phyloP scores from a whole-genome alignment of 306 rosid genomes.

The Ormosia emarginata region DNA sequence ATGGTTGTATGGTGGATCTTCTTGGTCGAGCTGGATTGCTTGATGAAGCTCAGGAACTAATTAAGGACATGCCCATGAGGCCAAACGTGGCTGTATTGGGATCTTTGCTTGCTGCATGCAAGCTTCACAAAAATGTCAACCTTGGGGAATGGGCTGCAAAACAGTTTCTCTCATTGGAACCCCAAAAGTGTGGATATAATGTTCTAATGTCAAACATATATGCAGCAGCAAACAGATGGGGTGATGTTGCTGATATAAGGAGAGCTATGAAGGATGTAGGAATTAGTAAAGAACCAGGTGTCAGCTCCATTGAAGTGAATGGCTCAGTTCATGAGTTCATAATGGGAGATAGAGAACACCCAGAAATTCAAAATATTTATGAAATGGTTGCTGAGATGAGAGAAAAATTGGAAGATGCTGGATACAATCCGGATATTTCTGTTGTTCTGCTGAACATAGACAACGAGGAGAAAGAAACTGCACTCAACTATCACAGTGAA shows the following conservation, averaged over 20 bases:
- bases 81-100: conserved; percentile 58
- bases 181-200: conserved; percentile 46
- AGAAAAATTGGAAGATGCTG: conserved; percentile 46
- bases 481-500: conserved; percentile 57
- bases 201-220: conserved; percentile 69
- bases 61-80: conserved; percentile 52
- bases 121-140: conserved; percentile 37
- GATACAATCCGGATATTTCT: conserved; percentile 49
- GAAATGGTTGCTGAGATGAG: conserved; percentile 55
- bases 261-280: conserved; percentile 43
- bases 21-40: conserved; percentile 62
- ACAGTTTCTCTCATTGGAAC: conserved; percentile 53
- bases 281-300: conserved; percentile 58
- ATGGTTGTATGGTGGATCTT: conserved; percentile 70
- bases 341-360: conserved; percentile 55
- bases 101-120: conserved; percentile 65
- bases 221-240: conserved; percentile 59
- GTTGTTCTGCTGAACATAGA: conserved; percentile 46
- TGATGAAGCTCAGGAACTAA: conserved; percentile 42
- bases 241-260: conserved; percentile 48
- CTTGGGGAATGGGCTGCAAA: conserved; percentile 60
- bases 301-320: conserved; percentile 55
- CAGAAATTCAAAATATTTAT: conserved; percentile 39
- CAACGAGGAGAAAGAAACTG: conserved; percentile 57
- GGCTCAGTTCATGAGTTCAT: conserved; percentile 56